Evolutionary conservation across 805 yeast genomes (phyloP), one percentile per base, ranked within the genome.

Genomic region (Ogataea nonfermentans): DNA sequence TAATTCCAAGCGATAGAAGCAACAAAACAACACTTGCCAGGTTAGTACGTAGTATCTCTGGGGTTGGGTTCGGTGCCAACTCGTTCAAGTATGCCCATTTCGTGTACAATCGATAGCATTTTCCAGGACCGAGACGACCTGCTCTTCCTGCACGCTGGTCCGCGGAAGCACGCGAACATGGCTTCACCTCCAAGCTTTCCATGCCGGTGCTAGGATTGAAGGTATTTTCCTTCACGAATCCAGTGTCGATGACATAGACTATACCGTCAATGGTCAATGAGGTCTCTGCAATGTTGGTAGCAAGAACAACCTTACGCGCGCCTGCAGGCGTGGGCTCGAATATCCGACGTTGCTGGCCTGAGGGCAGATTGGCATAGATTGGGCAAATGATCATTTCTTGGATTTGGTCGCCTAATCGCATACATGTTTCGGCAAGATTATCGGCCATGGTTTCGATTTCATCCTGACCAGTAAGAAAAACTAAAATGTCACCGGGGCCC

Each of bases 101-200:
- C 0, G 99, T 91, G 57, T 79, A 93, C 15, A 93, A 66, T 26
- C 99, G 62, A 55, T 84, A 93, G 63, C 98, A 93, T 57, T 87
- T 86, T 12, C 99, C 99, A 0, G 98, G 96, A 1, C 95, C 90
- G 6, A 95, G 89, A 68, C 99, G 81, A 29, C 99, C 99, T 5
- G 98, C 99, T 68, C 99, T 79, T 58, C 99, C 99, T 1, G 96
- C 90, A 55, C 99, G 72, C 65, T 93, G 99, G 54, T 88, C 90
- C 0, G 96, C 97, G 29, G 95, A 89, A 0, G 99, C 99, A 55
- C 81, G 81, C 0, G 98, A 90, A 47, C 95, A 88, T 0, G 96
- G 95, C 11, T 82, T 78, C 4, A 93, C 89, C 32, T 83, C 78
- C 44, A 93, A 70, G 24, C 90, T 81, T 44, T 89, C 95, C 79